Percentiles rank a stretch among this genome's conserved stretches.
Evolutionary conservation across 2,329 filamentous ascomycete species (phyloP).

Genomic region (Piedraia hortae): DNA sequence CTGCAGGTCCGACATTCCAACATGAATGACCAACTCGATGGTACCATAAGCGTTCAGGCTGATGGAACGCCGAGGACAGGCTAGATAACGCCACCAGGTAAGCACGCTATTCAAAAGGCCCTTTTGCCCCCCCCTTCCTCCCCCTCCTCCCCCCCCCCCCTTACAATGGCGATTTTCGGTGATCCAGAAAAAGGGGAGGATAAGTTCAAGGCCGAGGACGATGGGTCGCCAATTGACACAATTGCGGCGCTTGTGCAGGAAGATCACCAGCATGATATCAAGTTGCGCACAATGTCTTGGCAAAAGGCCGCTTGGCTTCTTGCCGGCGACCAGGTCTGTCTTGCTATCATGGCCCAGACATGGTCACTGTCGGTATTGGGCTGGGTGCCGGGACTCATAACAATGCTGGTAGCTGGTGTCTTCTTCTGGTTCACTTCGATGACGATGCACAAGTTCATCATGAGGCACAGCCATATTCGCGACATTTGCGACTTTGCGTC

Average conservation of each 20-base stretch:
- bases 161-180: no score
- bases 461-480: conserved; percentile 23
- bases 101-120: no score
- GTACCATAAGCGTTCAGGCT: no score
- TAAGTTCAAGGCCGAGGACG: conserved; percentile 3
- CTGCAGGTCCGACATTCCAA: no score
- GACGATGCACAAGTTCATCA: conserved; percentile 25
- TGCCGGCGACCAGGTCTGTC: conserved; percentile 22
- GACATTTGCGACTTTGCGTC: conserved; percentile 25
- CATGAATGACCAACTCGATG: no score
- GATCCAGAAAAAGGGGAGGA: no score
- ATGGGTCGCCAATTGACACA: conserved; percentile 4
- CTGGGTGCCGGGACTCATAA: conserved; percentile 21
- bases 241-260: conserved; percentile 7
- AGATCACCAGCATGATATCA: conserved; percentile 23
- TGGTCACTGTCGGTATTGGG: conserved; percentile 22
- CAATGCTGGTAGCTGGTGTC: conserved; percentile 19
- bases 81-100: no score
- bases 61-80: no score
- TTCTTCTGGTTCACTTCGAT: conserved; percentile 24
- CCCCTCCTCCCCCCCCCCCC: no score
- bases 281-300: conserved; percentile 26
- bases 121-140: no score
- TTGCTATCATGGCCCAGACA: conserved; percentile 25
- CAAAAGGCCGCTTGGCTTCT: conserved; percentile 24